These are phyloP conservation scores for Annulohypoxylon moriforme DNA, from an alignment of 495 filamentous ascomycete species.

Conservation along the genomic window DNA sequence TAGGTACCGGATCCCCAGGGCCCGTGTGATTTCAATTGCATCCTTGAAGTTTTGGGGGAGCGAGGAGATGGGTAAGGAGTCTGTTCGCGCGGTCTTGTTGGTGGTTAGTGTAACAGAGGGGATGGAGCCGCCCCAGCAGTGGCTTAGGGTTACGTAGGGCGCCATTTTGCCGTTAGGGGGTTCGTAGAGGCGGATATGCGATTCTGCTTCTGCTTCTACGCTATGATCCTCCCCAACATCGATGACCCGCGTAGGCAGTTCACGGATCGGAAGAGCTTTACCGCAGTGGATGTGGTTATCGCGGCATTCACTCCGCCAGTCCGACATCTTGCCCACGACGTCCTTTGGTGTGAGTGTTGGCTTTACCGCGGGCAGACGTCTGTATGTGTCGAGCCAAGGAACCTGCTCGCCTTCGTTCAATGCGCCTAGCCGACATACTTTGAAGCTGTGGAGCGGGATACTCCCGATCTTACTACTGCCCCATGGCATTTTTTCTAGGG, in stretches of 20 bases:
- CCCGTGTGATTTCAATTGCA: slow-evolving; percentile 43
- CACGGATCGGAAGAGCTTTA: not conserved
- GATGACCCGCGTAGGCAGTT: slow-evolving; percentile 35
- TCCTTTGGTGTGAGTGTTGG: not conserved
- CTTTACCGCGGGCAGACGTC: slow-evolving; percentile 3
- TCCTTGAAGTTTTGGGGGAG: slow-evolving; percentile 46
- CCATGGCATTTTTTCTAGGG: slow-evolving; percentile 22
- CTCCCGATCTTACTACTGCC: slow-evolving; percentile 26
- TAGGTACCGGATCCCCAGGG: slow-evolving; percentile 41
- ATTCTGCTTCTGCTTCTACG: too few relatives aligned
- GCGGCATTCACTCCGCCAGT: slow-evolving; percentile 17
- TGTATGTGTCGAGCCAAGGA: slow-evolving; percentile 18
- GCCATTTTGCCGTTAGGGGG: slow-evolving; percentile 20
- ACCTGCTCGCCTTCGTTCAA: slow-evolving; percentile 16
- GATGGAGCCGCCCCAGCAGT: slow-evolving; percentile 38
- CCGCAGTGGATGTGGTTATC: slow-evolving; percentile 18
- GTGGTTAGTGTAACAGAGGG: slow-evolving; percentile 7
- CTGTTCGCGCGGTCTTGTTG: slow-evolving; percentile 13
- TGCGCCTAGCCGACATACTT: slow-evolving; percentile 13
- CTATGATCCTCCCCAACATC: slow-evolving; percentile 27
- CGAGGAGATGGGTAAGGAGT: slow-evolving; percentile 20
- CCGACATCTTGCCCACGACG: slow-evolving; percentile 4
- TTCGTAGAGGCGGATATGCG: slow-evolving; percentile 18
- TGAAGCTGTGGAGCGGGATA: slow-evolving; percentile 30
- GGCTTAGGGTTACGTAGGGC: slow-evolving; percentile 28